Base-by-base conservation (phyloP, 2,329 filamentous ascomycete genomes). In the Phialocephala subalpina region DNA sequence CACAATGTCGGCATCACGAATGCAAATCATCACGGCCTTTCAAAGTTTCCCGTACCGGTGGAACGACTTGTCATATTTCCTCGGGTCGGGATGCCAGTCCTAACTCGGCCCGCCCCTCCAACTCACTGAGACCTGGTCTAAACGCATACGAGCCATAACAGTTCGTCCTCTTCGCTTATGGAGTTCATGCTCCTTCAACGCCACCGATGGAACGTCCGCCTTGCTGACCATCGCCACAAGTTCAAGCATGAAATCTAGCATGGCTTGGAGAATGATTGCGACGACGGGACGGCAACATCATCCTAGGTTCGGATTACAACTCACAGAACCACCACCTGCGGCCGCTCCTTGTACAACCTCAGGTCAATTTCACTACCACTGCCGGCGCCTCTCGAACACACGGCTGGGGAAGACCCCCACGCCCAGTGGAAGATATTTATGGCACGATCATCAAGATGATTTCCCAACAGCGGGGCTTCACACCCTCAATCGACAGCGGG, bases 311-410 rank as follows among this genome's bases (percentile, higher is more conserved):
- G n/a, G n/a, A n/a, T n/a, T n/a, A n/a, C n/a, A n/a, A 18, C 18
- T 33, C 49, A 53, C 25, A 29, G 18, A n/a, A 29, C 18, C 25
- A 14, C 14, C 18, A 16, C 25, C 27, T 53, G 49, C 49, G 49
- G 49, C 49, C 49, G 49, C 49, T 27, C 49, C 49, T 29, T 27
- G 27, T 53, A 53, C 49, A 11, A 18, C 49, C 22, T 53, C 49
- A 53, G 45, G n/a, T 42, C 18, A 22, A 42, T 14, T 42, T 42
- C 29, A 33, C n/a, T n/a, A n/a, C 3, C 12, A 42, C 38, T 42
- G 12, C 12, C 12, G 38, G 3, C 18, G 14, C 12, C 38, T 14
- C 38, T 16, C 12, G 12, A 42, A 42, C 12, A 16, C 38, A 42
- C 38, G 38, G 18, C 29, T 33, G 9, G 29, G 29, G 29, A 33